Conservation (phyloP, 2,329 filamentous ascomycete species). For the Capronia coronata region DNA sequence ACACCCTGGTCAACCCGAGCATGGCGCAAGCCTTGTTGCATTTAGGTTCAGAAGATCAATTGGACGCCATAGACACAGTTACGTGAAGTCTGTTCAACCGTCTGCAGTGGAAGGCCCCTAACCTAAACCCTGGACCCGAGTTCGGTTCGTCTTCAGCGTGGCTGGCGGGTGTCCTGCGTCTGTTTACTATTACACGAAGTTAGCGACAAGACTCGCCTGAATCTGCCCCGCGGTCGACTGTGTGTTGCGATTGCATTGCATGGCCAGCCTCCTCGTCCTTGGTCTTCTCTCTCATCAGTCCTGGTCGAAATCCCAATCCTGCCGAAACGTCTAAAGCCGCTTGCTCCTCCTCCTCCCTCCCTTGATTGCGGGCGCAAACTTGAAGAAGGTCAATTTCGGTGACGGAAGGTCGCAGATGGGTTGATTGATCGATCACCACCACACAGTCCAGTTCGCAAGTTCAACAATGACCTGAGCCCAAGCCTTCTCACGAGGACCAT, state of each 20-base stretch:
- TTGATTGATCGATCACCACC: no score
- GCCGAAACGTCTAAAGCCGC: not conserved
- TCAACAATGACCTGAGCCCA: conserved; percentile 20
- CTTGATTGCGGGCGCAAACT: not conserved
- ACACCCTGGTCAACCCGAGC: not conserved
- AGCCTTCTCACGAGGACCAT: conserved; percentile 13
- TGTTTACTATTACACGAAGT: conserved; percentile 16
- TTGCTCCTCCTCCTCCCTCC: not conserved
- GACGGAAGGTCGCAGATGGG: conserved; percentile 22
- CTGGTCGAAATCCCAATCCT: conserved; percentile 4
- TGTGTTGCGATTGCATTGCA: not conserved
- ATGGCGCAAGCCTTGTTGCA: conserved; percentile 15
- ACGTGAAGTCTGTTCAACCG: conserved; percentile 2
- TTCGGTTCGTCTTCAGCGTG: conserved; percentile 2
- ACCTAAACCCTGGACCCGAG: not conserved
- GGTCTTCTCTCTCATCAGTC: not conserved
- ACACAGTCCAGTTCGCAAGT: conserved; percentile 14
- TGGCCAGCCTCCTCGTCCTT: conserved; percentile 7
- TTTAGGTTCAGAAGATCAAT: not conserved
- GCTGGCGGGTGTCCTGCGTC: conserved; percentile 16
- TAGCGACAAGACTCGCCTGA: not conserved
- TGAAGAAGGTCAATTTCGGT: conserved; percentile 5
- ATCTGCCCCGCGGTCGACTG: conserved; percentile 9
- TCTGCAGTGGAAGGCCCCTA: conserved; percentile 13
- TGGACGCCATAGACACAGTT: conserved; percentile 11